Evolutionary conservation across 1,139 yeast species (phyloP).

Genomic region (Lipomyces yarrowii): DNA sequence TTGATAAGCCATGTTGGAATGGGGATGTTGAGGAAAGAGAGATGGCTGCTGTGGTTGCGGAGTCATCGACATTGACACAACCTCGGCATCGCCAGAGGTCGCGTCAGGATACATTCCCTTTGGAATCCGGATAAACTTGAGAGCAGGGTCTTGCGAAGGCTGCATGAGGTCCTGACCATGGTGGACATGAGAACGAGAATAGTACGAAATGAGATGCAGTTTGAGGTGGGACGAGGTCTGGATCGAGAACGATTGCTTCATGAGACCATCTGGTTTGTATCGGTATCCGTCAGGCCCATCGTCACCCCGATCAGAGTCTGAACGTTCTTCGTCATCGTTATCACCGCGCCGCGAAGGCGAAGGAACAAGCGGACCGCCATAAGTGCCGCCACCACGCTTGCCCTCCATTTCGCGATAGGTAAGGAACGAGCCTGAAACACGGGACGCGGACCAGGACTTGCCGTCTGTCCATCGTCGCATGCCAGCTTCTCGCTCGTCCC

Average conservation of each 20-base stretch:
- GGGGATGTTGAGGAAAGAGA: slow-evolving; percentile 5
- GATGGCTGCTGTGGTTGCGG: slow-evolving; percentile 7
- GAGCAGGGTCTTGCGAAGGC: slow-evolving; percentile 49
- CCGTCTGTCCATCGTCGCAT: slow-evolving; percentile 83
- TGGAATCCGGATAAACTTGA: slow-evolving; percentile 45
- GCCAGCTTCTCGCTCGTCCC: slow-evolving; percentile 73
- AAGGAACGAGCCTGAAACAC: slow-evolving; percentile 66
- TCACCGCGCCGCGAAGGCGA: slow-evolving; percentile 20
- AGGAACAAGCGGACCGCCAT: slow-evolving; percentile 23
- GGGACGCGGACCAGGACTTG: slow-evolving; percentile 66
- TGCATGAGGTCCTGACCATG: slow-evolving; percentile 39
- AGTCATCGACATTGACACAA: slow-evolving; percentile 11
- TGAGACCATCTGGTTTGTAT: slow-evolving; percentile 54
- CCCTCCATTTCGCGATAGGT: slow-evolving; percentile 65
- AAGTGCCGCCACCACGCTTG: slow-evolving; percentile 31
- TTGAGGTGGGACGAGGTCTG: slow-evolving; percentile 55
- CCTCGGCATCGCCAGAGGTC: slow-evolving; percentile 32
- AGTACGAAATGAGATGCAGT: slow-evolving; percentile 61
- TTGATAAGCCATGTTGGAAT: not conserved
- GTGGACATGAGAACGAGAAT: slow-evolving; percentile 41
- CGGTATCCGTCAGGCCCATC: slow-evolving; percentile 40
- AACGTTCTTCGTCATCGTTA: slow-evolving; percentile 26
- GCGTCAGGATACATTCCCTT: slow-evolving; percentile 48
- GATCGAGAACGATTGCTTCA: slow-evolving; percentile 63
- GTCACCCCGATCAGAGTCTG: slow-evolving; percentile 27